Percentiles rank a stretch among this genome's conserved stretches.
Evolutionary conservation across 1,284 basidiomycete species (phyloP).

Genomic region (Pyrrhoderma lamaoense): DNA sequence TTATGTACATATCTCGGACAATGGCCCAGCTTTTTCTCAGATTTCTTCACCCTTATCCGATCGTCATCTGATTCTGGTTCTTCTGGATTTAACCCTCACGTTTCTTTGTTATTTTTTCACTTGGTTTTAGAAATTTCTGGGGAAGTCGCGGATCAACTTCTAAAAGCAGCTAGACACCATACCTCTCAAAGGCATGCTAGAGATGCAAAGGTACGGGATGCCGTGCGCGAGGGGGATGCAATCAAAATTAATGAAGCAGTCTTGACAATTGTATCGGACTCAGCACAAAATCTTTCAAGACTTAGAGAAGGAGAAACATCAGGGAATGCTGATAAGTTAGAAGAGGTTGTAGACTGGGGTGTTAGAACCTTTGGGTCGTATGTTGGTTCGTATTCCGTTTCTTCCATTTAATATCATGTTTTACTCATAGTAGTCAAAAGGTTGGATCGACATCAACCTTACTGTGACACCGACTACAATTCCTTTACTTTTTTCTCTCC

Average conservation of each 20-base stretch:
- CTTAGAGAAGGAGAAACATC: constrained; percentile 43
- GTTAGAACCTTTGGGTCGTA: constrained; percentile 90
- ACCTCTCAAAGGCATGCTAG: constrained; percentile 63
- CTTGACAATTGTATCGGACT: constrained; percentile 75
- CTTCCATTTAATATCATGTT: neutral
- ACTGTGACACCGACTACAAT: constrained; percentile 91
- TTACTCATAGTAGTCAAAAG: constrained; percentile 34
- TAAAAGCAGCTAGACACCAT: constrained; percentile 76
- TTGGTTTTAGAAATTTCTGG: constrained; percentile 86
- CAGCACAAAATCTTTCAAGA: constrained; percentile 50
- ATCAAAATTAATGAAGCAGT: constrained; percentile 82
- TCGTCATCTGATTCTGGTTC: constrained; percentile 33
- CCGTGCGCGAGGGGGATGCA: constrained; percentile 87
- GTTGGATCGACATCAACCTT: constrained; percentile 97
- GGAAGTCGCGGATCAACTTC: constrained; percentile 87
- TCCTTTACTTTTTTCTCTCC: constrained; percentile 76
- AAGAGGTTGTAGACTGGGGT: constrained; percentile 85
- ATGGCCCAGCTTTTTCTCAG: constrained; percentile 77
- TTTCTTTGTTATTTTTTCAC: constrained; percentile 81
- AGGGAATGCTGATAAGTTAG: constrained; percentile 44
- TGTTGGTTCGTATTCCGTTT: constrained; percentile 62
- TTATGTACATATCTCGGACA: constrained; percentile 81
- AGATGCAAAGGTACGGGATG: constrained; percentile 81
- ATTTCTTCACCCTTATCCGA: constrained; percentile 71
- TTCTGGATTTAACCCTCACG: constrained; percentile 65